These are phyloP conservation scores for Rhizopogon sp. DNA, from an alignment of 768 basidiomycete species.

Conservation along the genomic window DNA sequence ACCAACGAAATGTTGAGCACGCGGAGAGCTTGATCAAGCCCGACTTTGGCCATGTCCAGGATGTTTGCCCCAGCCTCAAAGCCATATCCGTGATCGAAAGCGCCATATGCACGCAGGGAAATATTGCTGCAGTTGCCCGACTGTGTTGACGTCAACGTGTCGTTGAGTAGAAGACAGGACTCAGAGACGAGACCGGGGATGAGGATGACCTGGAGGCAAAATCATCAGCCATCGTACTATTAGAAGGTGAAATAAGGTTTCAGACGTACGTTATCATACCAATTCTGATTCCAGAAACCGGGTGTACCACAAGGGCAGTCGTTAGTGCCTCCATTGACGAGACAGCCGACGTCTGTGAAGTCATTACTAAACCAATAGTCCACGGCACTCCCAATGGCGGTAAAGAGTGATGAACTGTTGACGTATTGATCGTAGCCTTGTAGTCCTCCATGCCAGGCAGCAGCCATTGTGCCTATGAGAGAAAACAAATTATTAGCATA, in stretches of 20 bases:
- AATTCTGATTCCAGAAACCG: slow-evolving; percentile 57
- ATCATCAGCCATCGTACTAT: background rate
- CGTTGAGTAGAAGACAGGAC: slow-evolving; percentile 50
- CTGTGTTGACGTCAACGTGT: slow-evolving; percentile 38
- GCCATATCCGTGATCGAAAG: slow-evolving; percentile 41
- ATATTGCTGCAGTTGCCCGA: slow-evolving; percentile 44
- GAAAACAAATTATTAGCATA: background rate
- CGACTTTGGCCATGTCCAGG: slow-evolving; percentile 59
- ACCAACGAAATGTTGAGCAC: slow-evolving; percentile 39
- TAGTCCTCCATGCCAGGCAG: slow-evolving; percentile 52
- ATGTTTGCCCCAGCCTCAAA: slow-evolving; percentile 61
- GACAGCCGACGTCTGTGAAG: slow-evolving; percentile 47
- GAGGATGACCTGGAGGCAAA: slow-evolving; percentile 43
- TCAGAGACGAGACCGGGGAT: slow-evolving; percentile 55
- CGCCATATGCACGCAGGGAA: slow-evolving; percentile 44
- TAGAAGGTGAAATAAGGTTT: background rate
- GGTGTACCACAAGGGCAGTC: slow-evolving; percentile 53
- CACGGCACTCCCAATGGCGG: slow-evolving; percentile 47
- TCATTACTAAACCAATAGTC: slow-evolving; percentile 62
- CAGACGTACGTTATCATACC: slow-evolving; percentile 50
- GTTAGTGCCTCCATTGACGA: slow-evolving; percentile 47
- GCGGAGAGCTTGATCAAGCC: slow-evolving; percentile 44
- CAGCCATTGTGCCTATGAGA: slow-evolving; percentile 44
- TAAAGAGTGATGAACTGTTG: slow-evolving; percentile 33
- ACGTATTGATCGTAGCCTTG: slow-evolving; percentile 36